Evolutionary conservation across 2,329 filamentous ascomycete species (phyloP).

Genomic region (Leptographium lundbergii): DNA sequence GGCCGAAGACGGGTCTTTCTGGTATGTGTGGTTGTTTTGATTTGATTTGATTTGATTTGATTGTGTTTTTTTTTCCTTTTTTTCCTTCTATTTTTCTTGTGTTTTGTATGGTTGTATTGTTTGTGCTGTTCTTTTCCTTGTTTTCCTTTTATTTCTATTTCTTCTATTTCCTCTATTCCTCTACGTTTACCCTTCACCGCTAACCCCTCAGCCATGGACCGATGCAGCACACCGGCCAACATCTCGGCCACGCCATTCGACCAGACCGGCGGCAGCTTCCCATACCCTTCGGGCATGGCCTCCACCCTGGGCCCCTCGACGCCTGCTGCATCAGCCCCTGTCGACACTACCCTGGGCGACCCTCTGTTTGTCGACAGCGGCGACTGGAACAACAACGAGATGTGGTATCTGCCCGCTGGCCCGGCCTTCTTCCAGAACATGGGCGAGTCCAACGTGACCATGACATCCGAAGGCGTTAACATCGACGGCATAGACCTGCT

Average conservation of each 20-base stretch:
- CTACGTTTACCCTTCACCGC: too few relatives aligned
- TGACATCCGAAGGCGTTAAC: constrained; percentile 56
- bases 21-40: neutral
- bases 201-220: constrained; percentile 16
- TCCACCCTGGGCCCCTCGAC: constrained; percentile 38
- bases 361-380: constrained; percentile 30
- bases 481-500: constrained; percentile 54
- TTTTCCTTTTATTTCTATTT: neutral
- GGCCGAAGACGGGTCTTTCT: constrained; percentile 4
- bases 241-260: constrained; percentile 55
- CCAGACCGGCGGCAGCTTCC: constrained; percentile 39
- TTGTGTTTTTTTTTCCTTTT: too few relatives aligned
- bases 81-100: too few relatives aligned
- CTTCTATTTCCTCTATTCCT: neutral
- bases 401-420: constrained; percentile 55
- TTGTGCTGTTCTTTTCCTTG: neutral
- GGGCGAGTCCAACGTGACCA: constrained; percentile 46
- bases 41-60: too few relatives aligned
- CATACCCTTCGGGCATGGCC: constrained; percentile 33
- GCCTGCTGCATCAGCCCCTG: constrained; percentile 22
- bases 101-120: too few relatives aligned
- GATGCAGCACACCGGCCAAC: constrained; percentile 32
- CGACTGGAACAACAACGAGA: constrained; percentile 46
- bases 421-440: constrained; percentile 54
- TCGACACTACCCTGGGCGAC: constrained; percentile 17